phyloP scores from a whole-genome alignment of 371 early-diverging fungal species.

The Synchytrium microbalum region DNA sequence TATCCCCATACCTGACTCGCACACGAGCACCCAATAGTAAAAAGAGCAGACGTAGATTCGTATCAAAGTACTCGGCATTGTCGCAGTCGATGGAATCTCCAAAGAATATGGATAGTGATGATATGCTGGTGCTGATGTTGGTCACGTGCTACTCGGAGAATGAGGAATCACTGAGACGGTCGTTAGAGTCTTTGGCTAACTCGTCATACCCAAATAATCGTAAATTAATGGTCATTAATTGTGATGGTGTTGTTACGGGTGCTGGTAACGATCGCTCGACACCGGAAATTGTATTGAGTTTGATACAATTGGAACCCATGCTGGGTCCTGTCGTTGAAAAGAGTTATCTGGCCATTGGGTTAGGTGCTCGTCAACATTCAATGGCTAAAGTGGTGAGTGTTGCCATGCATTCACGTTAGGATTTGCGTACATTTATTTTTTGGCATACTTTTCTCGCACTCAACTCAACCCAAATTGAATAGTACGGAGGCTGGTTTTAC shows the following conservation, averaged over 20 bases:
- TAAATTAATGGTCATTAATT: slow-evolving; percentile 47
- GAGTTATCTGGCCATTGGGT: slow-evolving; percentile 85
- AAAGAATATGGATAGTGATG: background rate
- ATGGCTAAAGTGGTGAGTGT: slow-evolving; percentile 78
- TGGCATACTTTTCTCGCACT: slow-evolving; percentile 84
- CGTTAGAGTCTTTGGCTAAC: slow-evolving; percentile 82
- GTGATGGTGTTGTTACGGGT: slow-evolving; percentile 75
- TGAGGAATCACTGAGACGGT: slow-evolving; percentile 72
- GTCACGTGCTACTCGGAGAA: slow-evolving; percentile 38
- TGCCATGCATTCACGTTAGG: background rate
- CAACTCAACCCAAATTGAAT: slow-evolving; percentile 83
- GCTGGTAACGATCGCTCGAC: slow-evolving; percentile 85
- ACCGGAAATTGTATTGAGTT: slow-evolving; percentile 68
- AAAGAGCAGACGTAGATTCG: background rate
- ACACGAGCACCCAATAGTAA: background rate
- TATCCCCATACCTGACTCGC: slow-evolving; percentile 5
- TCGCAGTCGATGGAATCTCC: background rate
- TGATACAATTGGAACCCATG: slow-evolving; percentile 47
- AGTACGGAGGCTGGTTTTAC: slow-evolving; percentile 61
- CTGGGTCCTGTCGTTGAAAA: slow-evolving; percentile 81
- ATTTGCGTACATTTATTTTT: slow-evolving; percentile 59
- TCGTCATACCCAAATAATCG: slow-evolving; percentile 82
- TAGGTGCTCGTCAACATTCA: slow-evolving; percentile 85
- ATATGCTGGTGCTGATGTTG: slow-evolving; percentile 27
- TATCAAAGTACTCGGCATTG: background rate